A percentile compares a stretch with the other conserved stretches of the same genome.
These are phyloP conservation scores for Gossypium sturtianum DNA, from an alignment of 345 rosid genomes.

Conservation along the genomic window DNA sequence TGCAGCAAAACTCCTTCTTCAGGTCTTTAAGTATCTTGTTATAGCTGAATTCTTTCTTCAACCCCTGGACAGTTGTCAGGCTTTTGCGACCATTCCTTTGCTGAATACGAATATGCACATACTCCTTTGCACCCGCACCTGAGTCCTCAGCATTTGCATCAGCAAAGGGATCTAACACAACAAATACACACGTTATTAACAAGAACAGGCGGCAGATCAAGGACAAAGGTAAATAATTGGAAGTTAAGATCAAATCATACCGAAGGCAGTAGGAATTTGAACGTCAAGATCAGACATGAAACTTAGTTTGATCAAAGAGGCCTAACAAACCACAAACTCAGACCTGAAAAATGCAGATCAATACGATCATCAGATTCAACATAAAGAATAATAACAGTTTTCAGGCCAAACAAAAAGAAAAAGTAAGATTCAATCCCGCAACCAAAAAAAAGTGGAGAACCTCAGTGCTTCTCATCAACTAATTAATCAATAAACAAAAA, in stretches of 20 bases:
- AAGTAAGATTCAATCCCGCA: no score
- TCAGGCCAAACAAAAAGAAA: neutral
- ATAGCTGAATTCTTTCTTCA: constrained; percentile 5
- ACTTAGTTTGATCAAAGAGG: neutral
- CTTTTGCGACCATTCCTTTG: constrained; percentile 4
- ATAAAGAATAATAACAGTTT: neutral
- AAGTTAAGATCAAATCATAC: constrained; percentile 21
- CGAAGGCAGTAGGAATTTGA: constrained; percentile 52
- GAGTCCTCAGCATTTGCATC: constrained; percentile 38
- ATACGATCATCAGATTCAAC: neutral
- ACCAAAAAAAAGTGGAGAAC: no score
- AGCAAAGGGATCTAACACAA: constrained; percentile 55
- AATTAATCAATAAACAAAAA: neutral
- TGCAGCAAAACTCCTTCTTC: constrained; percentile 48
- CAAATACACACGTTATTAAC: neutral
- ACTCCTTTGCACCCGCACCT: neutral
- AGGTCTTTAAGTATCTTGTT: constrained; percentile 7
- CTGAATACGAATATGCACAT: constrained; percentile 2
- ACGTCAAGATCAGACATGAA: constrained; percentile 8
- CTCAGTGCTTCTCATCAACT: no score
- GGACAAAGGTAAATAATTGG: neutral
- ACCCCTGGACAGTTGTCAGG: constrained; percentile 9
- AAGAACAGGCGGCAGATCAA: neutral
- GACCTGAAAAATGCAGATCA: neutral
- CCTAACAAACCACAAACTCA: constrained; percentile 8